phyloP scores from a whole-genome alignment of 202 grass and related monocot genomes.

The Cymbopogon flexuosus region DNA sequence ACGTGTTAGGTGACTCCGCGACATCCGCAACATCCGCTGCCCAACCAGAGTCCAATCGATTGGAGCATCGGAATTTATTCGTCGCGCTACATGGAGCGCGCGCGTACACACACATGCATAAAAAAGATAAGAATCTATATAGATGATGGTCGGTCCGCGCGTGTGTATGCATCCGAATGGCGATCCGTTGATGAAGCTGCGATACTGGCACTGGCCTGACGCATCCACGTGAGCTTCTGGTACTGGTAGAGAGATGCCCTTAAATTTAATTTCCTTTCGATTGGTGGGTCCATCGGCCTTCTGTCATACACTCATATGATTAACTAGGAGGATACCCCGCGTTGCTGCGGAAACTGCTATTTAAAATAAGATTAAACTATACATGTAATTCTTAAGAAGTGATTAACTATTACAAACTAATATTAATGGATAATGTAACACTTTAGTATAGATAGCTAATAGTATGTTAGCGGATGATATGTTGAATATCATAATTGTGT shows the following conservation, averaged over 20 bases:
- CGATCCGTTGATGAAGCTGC: not conserved
- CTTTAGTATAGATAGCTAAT: too few species aligned
- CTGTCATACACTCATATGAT: too few species aligned
- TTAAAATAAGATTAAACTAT: too few species aligned
- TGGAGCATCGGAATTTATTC: conserved; percentile 24
- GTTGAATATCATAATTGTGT: too few species aligned
- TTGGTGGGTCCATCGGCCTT: not conserved
- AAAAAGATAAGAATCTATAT: not conserved
- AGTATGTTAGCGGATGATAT: too few species aligned
- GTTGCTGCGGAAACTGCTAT: too few species aligned
- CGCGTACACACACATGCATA: not conserved
- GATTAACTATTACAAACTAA: too few species aligned
- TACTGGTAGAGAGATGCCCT: not conserved
- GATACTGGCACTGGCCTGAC: not conserved
- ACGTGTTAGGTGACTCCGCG: conserved; percentile 19
- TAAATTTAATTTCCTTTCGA: not conserved
- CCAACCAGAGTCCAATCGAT: not conserved
- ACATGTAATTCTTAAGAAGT: too few species aligned
- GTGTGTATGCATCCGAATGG: not conserved
- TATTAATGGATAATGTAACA: too few species aligned
- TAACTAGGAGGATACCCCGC: too few species aligned
- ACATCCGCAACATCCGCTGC: conserved; percentile 20
- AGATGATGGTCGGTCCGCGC: not conserved
- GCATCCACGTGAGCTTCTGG: not conserved
- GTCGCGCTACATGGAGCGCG: not conserved